phyloP scores from a whole-genome alignment of 2,329 filamentous ascomycete genomes.

The Penicillium brasilianum region DNA sequence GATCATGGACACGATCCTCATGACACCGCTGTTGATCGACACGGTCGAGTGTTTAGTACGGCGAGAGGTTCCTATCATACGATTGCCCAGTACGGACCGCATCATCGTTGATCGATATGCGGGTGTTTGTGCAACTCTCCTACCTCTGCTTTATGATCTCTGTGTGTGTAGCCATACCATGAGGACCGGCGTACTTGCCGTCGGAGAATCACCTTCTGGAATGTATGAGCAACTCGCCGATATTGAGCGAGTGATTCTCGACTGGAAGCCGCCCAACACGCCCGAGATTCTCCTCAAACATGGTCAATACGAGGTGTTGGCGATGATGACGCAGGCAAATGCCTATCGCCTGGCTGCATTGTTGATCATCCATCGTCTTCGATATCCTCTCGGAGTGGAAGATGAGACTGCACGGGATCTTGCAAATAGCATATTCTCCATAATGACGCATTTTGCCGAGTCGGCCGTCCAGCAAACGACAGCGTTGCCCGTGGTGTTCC shows the following conservation, averaged over 20 bases:
- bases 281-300: constrained; percentile 27
- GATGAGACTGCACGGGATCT: constrained; percentile 29
- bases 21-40: constrained; percentile 39
- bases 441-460: constrained; percentile 28
- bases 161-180: constrained; percentile 32
- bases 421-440: constrained; percentile 30
- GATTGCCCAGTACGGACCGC: constrained; percentile 24
- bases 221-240: constrained; percentile 27
- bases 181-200: constrained; percentile 18
- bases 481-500: constrained; percentile 31
- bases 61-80: constrained; percentile 39
- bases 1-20: constrained; percentile 35
- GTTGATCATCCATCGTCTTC: constrained; percentile 38
- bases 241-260: constrained; percentile 23
- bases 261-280: constrained; percentile 26
- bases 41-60: constrained; percentile 38
- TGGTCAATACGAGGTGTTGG: constrained; percentile 31
- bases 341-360: constrained; percentile 37
- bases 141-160: constrained; percentile 41
- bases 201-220: constrained; percentile 5
- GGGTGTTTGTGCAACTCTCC: constrained; percentile 36
- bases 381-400: constrained; percentile 38
- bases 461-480: constrained; percentile 18
- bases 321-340: constrained; percentile 39
- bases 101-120: constrained; percentile 37